phyloP scores from a whole-genome alignment of 805 yeast species.

The Candida xyloterini region DNA sequence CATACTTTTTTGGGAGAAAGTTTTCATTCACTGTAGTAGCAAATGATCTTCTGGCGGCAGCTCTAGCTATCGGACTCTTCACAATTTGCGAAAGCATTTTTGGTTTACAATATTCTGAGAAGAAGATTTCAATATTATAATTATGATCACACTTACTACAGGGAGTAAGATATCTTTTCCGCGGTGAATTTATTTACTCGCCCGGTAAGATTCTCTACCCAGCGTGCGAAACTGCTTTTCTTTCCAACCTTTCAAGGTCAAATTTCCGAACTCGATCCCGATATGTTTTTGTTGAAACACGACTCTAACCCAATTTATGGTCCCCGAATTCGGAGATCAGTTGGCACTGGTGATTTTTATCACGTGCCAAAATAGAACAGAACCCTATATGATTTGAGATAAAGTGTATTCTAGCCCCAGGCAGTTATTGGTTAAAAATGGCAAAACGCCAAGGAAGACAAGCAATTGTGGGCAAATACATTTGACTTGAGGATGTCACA shows the following conservation, averaged over 20 bases:
- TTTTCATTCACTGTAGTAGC: conserved; percentile 31
- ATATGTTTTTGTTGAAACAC: conserved; percentile 3
- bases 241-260: neutral
- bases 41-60: conserved; percentile 26
- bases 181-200: no score
- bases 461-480: no score
- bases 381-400: neutral
- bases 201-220: no score
- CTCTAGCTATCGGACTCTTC: conserved; percentile 18
- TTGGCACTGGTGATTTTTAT: neutral
- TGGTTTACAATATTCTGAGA: neutral
- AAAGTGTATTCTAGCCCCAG: no score
- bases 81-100: conserved; percentile 27
- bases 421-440: no score
- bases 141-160: no score
- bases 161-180: no score
- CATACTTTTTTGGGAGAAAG: conserved; percentile 80
- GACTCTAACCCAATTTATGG: neutral
- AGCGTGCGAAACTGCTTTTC: no score
- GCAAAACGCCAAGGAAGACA: no score
- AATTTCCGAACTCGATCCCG: conserved; percentile 22
- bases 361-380: conserved; percentile 3
- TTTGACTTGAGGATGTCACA: no score
- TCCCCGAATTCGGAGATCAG: conserved; percentile 19
- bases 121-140: neutral